Conservation (phyloP, 2,329 filamentous ascomycete species). For the Cordyceps militaris region DNA sequence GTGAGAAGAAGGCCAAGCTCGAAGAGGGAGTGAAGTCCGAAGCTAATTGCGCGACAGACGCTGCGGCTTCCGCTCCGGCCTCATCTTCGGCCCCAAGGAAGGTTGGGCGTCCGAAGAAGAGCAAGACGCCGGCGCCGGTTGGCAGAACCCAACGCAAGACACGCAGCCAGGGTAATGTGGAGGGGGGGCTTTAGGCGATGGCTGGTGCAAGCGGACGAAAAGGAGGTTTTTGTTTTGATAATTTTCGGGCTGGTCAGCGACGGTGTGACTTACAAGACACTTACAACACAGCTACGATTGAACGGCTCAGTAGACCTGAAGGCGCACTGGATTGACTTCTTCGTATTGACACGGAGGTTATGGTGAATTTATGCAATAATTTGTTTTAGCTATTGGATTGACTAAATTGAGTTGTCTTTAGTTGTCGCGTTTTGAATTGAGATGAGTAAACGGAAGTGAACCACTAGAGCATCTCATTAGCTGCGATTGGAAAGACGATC, state of each 20-base stretch:
- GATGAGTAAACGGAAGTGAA: too few relatives aligned
- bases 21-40: constrained; percentile 16
- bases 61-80: background rate
- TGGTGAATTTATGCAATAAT: too few relatives aligned
- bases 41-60: constrained; percentile 17
- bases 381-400: too few relatives aligned
- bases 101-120: constrained; percentile 27
- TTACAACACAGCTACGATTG: background rate
- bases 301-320: too few relatives aligned
- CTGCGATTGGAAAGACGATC: too few relatives aligned
- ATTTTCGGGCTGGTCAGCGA: background rate
- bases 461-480: too few relatives aligned
- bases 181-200: constrained; percentile 11
- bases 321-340: too few relatives aligned
- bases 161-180: constrained; percentile 34
- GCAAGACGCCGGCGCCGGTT: constrained; percentile 26
- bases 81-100: constrained; percentile 18
- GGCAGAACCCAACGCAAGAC: constrained; percentile 36
- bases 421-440: too few relatives aligned
- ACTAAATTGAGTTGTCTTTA: too few relatives aligned
- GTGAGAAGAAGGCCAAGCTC: constrained; percentile 19
- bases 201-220: background rate
- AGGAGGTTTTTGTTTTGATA: background rate
- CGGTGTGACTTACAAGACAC: background rate
- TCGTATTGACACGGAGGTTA: too few relatives aligned